These are phyloP conservation scores for Porphyrellus sp. DNA, from an alignment of 1,284 basidiomycete genomes.

Conservation along the genomic window DNA sequence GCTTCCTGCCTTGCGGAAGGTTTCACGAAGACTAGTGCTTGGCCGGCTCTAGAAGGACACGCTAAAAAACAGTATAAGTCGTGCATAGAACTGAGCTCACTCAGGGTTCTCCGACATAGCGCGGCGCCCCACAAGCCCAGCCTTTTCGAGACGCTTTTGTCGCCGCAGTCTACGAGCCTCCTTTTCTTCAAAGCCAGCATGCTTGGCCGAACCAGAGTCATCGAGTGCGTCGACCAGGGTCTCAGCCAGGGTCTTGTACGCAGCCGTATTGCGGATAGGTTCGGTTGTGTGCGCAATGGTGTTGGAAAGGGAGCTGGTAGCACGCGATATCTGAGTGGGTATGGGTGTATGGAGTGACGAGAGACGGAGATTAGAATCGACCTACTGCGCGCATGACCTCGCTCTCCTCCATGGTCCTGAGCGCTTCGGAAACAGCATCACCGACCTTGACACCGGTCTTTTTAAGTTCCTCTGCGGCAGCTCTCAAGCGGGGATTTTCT, in stretches of 20 bases:
- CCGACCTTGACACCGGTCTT: conserved; percentile 89
- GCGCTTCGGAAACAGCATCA: conserved; percentile 88
- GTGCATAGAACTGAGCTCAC: conserved; percentile 48
- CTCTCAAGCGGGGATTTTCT: conserved; percentile 89
- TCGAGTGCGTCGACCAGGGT: conserved; percentile 91
- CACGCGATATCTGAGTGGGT: conserved; percentile 63
- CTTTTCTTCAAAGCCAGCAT: conserved; percentile 93
- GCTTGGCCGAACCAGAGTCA: conserved; percentile 87
- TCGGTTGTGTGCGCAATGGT: conserved; percentile 84
- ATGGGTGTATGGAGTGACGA: background rate
- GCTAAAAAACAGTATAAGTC: conserved; percentile 1
- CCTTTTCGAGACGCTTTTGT: conserved; percentile 76
- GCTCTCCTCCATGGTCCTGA: conserved; percentile 91
- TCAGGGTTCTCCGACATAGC: conserved; percentile 71
- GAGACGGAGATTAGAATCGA: conserved; percentile 9
- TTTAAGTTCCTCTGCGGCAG: conserved; percentile 88
- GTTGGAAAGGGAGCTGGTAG: conserved; percentile 74
- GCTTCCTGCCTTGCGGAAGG: conserved; percentile 72
- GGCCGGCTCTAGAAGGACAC: conserved; percentile 63
- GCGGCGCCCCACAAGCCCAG: conserved; percentile 66
- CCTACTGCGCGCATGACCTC: conserved; percentile 84
- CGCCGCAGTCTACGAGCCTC: conserved; percentile 77
- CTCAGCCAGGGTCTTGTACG: conserved; percentile 90
- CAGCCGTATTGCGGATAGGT: conserved; percentile 91
- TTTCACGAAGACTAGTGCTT: conserved; percentile 80